Evolutionary conservation across 2,329 filamentous ascomycete genomes (phyloP).

Genomic region (Phaeoacremonium minimum): DNA sequence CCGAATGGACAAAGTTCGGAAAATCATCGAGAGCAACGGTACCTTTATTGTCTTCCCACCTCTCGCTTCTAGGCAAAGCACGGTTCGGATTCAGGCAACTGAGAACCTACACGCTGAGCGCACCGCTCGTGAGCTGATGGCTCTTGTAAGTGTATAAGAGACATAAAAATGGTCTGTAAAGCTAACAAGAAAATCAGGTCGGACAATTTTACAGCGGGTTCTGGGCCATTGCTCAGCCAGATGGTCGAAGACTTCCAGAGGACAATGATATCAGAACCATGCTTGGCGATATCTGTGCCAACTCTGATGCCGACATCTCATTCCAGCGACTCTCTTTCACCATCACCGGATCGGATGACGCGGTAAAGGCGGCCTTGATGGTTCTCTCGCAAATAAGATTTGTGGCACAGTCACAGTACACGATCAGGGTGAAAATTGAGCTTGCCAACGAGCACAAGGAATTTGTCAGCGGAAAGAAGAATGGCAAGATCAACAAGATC

Average conservation of each 20-base stretch:
- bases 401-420: constrained; percentile 80
- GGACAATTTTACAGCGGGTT: constrained; percentile 97
- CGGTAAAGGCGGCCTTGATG: constrained; percentile 90
- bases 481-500: constrained; percentile 99
- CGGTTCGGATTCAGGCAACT: constrained; percentile 85
- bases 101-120: constrained; percentile 94
- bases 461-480: constrained; percentile 99
- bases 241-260: constrained; percentile 56
- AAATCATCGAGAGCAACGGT: constrained; percentile 95
- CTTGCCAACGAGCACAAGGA: constrained; percentile 99
- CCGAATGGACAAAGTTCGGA: constrained; percentile 91
- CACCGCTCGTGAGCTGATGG: constrained; percentile 94
- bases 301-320: constrained; percentile 89
- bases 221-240: constrained; percentile 86
- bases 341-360: constrained; percentile 92
- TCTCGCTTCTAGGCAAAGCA: constrained; percentile 77
- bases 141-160: constrained; percentile 72
- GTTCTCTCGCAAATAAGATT: constrained; percentile 92
- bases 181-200: constrained; percentile 49
- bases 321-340: constrained; percentile 94
- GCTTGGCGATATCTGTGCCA: constrained; percentile 92
- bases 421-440: constrained; percentile 97
- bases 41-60: constrained; percentile 91
- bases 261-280: constrained; percentile 80
- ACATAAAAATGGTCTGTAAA: constrained; percentile 9